phyloP scores from a whole-genome alignment of 805 yeast genomes.

The Grigorovia humatica region DNA sequence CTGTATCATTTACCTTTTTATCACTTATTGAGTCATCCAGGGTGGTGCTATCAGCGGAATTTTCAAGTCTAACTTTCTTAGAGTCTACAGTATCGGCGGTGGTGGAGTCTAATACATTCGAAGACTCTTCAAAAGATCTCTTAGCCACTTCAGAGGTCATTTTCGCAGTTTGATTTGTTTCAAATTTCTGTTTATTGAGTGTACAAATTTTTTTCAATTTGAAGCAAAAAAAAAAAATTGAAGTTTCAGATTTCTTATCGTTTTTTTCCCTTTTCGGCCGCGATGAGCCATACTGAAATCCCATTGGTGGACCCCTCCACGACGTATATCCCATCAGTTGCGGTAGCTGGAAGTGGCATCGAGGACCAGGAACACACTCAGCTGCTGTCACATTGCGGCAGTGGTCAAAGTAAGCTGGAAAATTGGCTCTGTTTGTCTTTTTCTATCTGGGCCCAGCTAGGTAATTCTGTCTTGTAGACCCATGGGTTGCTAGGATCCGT shows the following conservation, averaged over 20 bases:
- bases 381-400: too few species aligned
- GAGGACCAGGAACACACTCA: too few species aligned
- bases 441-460: conserved; percentile 58
- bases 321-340: too few species aligned
- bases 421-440: not conserved
- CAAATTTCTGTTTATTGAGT: not conserved
- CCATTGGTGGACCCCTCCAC: not conserved
- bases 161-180: not conserved
- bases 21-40: not conserved
- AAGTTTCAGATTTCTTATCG: not conserved
- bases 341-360: too few species aligned
- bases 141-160: not conserved
- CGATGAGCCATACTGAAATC: not conserved
- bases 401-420: too few species aligned
- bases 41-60: not conserved
- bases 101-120: not conserved
- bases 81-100: not conserved
- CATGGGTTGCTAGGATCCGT: conserved; percentile 37
- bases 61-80: not conserved
- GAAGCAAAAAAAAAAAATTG: not conserved
- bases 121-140: not conserved
- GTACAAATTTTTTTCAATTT: too few species aligned
- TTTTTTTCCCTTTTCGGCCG: not conserved
- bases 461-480: conserved; percentile 67
- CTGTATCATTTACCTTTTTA: not conserved